Base-by-base conservation (phyloP, 768 basidiomycete genomes). In the Boletus vinaceobasis region DNA sequence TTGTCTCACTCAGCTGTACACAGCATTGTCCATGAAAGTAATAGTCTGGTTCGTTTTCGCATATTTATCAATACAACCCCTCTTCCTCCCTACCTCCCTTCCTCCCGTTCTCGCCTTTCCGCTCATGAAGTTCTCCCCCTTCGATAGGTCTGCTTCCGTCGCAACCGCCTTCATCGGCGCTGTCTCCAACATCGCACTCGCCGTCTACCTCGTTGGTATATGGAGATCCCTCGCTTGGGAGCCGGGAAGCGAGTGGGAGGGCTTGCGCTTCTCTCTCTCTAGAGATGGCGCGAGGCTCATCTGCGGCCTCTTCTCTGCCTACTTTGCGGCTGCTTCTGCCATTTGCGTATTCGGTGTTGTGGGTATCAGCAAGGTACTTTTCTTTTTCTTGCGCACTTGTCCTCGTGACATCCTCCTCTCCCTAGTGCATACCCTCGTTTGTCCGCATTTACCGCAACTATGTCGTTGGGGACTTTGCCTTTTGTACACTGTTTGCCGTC, bases 381-480 rank as follows among this genome's bases (percentile, higher is more conserved):
- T 7, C 57, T 38, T 26, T 26, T 23, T 26, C 38, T 19, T 48
- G 7, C 31, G 36, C 17, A 27, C 31, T 36, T 11, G 26, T 27
- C 17, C 48, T 1, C 43, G 52, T 59, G 9, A 53, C 31, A 26
- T 23, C 15, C 19, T n/a, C 3, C 13, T 13, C 19, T n/a, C 3
- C 13, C 11, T 60, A 91, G 89, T 79, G 75, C 64, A 80, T 81
- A 57, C 75, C 84, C 5, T 73, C 82, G 1, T 81, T 84, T 58
- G 82, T 92, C 48, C 86, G 87, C 51, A 84, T 92, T 61, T 92
- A 90, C 73, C 84, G 89, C 57, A 88, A 89, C 74, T 90, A 86
- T 60, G 83, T 88, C 52, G 83, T 89, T 58, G 89, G 86, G 48
- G 88, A 91, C 71, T 84, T 91, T 64, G 78, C 79, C 4, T 87